These are phyloP conservation scores for Gossypium anomalum DNA, from an alignment of 345 rosid species.

Conservation along the genomic window DNA sequence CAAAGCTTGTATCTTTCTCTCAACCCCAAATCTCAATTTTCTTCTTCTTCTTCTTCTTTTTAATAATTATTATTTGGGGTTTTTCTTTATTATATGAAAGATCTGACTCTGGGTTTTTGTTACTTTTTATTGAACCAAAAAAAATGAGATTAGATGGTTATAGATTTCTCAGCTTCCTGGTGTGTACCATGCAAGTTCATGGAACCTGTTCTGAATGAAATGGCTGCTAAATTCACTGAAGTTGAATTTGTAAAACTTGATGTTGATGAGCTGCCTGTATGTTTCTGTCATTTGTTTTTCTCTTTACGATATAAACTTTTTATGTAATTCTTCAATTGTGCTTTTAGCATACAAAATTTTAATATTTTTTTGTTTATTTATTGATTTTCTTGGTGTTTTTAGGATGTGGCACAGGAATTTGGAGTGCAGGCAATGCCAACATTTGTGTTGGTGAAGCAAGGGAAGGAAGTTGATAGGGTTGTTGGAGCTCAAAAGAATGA, in stretches of 20 bases:
- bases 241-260: slow-evolving; percentile 77
- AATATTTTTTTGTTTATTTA: background rate
- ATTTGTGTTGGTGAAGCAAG: slow-evolving; percentile 73
- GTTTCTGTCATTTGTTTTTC: slow-evolving; percentile 8
- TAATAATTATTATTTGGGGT: background rate
- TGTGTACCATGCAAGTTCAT: slow-evolving; percentile 81
- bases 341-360: background rate
- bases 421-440: slow-evolving; percentile 83
- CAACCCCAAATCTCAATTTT: background rate
- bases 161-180: slow-evolving; percentile 82
- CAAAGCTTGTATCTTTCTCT: slow-evolving; percentile 46
- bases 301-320: background rate
- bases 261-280: slow-evolving; percentile 75
- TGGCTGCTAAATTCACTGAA: slow-evolving; percentile 48
- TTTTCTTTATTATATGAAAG: background rate
- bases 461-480: slow-evolving; percentile 68
- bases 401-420: slow-evolving; percentile 77
- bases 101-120: slow-evolving; percentile 13
- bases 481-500: slow-evolving; percentile 57
- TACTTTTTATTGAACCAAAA: background rate
- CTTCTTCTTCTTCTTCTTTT: background rate
- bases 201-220: slow-evolving; percentile 45
- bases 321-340: background rate
- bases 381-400: slow-evolving; percentile 1
- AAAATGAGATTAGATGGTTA: slow-evolving; percentile 45